Base-by-base conservation (phyloP, 2,329 filamentous ascomycete genomes). In the Xylariaceae sp. region DNA sequence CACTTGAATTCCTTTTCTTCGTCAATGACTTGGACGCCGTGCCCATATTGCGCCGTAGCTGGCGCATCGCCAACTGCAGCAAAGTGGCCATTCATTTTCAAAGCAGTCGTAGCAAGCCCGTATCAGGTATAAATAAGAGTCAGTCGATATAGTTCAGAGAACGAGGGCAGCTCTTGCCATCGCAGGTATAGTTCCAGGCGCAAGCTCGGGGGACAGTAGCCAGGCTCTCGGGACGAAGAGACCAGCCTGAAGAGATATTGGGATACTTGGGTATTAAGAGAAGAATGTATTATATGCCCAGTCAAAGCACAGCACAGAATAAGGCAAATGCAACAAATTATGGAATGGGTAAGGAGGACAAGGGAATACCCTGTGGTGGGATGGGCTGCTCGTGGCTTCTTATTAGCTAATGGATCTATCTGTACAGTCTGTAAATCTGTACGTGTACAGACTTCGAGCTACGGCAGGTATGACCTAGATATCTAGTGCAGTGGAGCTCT, bases 1-100 rank as follows among this genome's bases (percentile, higher is more conserved):
- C 81, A 95, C 91, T 96, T 97, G 84, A 96, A 99, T 66, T 89
- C 81, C 77, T 97, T 97, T 69, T 95, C 86, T 75, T 91, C 91
- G 71, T 96, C 90, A 69, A 99, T 89, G 65, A 99, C 91, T 75
- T 99, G 94, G 68, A 97, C 89, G 69, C 94, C 94, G 81, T 96
- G 88, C 68, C 91, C 88, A 72, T 92, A 97, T 62, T 84, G 79
- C 69, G 83, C 78, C 63, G 80, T 78, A 60, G 76, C 75, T 67
- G 83, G 79, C 74, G 79, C 77, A 58, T 85, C 79, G 75, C 86
- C 86, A 70, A 88, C 83, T 53, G 82, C 78, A 65, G 87, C 86
- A 73, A 92, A 91, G 71, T 92, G 87, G 70, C 87, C 85, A 74
- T 94, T 95, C 84, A 90, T 86, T 62, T 48, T 61, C 48, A 37